These are phyloP conservation scores for Cladosporium velox DNA, from an alignment of 2,329 filamentous ascomycete species.

Conservation along the genomic window DNA sequence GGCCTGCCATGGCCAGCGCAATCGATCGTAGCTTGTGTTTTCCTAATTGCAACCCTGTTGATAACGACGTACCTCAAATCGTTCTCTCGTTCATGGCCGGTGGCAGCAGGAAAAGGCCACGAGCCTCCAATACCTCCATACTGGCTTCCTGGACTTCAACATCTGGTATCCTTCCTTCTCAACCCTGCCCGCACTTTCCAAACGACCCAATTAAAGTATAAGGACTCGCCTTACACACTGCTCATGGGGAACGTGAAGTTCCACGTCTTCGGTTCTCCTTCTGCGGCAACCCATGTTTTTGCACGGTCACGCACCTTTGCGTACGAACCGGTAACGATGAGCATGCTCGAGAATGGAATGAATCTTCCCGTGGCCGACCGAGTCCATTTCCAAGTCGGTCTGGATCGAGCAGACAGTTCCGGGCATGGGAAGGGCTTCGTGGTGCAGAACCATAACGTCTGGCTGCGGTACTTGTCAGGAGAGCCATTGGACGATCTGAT, in stretches of 20 bases:
- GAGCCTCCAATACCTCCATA: slow-evolving; percentile 23
- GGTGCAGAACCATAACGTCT: slow-evolving; percentile 22
- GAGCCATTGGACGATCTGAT: slow-evolving; percentile 22
- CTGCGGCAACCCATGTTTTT: slow-evolving; percentile 22
- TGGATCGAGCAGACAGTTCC: background rate
- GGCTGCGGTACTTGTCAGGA: slow-evolving; percentile 22
- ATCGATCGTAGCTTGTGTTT: background rate
- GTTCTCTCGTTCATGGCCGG: slow-evolving; percentile 4
- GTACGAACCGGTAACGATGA: slow-evolving; percentile 23
- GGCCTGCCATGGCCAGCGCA: background rate
- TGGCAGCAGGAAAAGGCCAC: background rate
- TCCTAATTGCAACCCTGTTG: background rate
- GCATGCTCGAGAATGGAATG: slow-evolving; percentile 24
- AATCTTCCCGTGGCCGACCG: slow-evolving; percentile 15
- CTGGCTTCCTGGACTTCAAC: slow-evolving; percentile 22
- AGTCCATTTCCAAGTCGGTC: slow-evolving; percentile 17
- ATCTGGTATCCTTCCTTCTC: slow-evolving; percentile 19
- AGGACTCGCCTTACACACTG: slow-evolving; percentile 21
- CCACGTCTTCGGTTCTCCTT: slow-evolving; percentile 21
- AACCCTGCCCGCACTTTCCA: slow-evolving; percentile 19
- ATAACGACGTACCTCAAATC: background rate
- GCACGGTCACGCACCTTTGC: slow-evolving; percentile 20
- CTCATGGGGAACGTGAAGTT: slow-evolving; percentile 23
- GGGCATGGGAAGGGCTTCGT: slow-evolving; percentile 15
- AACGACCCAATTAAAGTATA: slow-evolving; percentile 4